Conservation (phyloP, 139 green algal species). For the Closterium sp. region DNA sequence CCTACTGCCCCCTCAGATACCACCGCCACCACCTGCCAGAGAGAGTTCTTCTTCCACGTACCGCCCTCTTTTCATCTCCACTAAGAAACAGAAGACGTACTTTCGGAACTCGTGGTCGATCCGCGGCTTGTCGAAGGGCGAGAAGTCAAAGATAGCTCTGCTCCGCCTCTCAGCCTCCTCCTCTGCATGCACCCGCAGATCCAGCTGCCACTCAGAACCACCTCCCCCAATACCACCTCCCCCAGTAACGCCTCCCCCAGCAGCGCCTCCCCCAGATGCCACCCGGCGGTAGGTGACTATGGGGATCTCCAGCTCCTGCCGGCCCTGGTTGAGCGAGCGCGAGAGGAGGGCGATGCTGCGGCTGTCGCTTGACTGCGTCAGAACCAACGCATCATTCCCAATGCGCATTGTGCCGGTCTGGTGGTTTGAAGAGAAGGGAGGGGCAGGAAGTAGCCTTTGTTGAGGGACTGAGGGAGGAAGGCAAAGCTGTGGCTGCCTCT, state of each 20-base stretch:
- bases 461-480: not conserved
- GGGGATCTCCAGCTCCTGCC: slow-evolving; percentile 12
- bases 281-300: slow-evolving; percentile 1
- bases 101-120: not conserved
- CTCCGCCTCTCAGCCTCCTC: not conserved
- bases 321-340: slow-evolving; percentile 3
- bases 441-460: not conserved
- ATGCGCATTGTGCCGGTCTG: slow-evolving; percentile 23
- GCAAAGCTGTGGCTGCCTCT: too few species aligned
- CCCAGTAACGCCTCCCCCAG: not conserved
- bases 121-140: not conserved
- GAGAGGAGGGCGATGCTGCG: slow-evolving; percentile 16
- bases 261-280: not conserved
- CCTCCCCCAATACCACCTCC: not conserved
- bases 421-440: not conserved
- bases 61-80: too few species aligned
- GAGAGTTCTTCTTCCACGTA: too few species aligned
- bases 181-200: not conserved
- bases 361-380: slow-evolving; percentile 2
- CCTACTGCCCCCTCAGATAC: too few species aligned
- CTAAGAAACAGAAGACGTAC: too few species aligned
- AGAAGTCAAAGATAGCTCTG: not conserved
- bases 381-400: not conserved
- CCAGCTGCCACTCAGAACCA: not conserved
- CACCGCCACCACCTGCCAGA: too few species aligned